phyloP scores from a whole-genome alignment of 345 rosid genomes.

The Eucalyptus coolabah region DNA sequence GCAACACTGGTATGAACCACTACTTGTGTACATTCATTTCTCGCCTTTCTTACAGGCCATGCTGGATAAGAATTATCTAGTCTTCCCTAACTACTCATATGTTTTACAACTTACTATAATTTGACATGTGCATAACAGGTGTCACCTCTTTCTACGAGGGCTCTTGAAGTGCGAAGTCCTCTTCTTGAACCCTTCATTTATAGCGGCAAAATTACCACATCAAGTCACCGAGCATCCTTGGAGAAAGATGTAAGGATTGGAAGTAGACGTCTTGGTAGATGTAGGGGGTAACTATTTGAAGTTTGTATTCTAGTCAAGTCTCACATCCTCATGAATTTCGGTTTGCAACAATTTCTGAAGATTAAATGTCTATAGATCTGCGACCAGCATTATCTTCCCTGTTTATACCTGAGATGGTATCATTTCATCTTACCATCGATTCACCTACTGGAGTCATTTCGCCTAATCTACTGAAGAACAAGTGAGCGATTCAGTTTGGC shows the following conservation, averaged over 20 bases:
- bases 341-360: background rate
- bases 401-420: background rate
- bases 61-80: background rate
- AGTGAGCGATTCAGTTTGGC: background rate
- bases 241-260: conserved; percentile 65
- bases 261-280: background rate
- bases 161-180: conserved; percentile 31
- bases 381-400: background rate
- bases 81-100: background rate
- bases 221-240: conserved; percentile 49
- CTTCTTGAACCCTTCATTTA: conserved; percentile 6
- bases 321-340: background rate
- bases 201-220: conserved; percentile 9
- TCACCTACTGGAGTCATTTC: background rate
- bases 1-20: conserved; percentile 30
- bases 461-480: background rate
- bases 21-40: background rate
- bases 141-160: conserved; percentile 18
- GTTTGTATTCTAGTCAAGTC: background rate
- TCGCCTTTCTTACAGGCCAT: background rate
- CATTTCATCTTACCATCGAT: background rate
- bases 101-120: background rate
- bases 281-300: background rate
- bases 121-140: conserved; percentile 13
- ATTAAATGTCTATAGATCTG: background rate